Evolutionary conservation across 164 flowering plant genomes (phyloP), one percentile per base, ranked within the genome.

Genomic region (Piper longum): DNA sequence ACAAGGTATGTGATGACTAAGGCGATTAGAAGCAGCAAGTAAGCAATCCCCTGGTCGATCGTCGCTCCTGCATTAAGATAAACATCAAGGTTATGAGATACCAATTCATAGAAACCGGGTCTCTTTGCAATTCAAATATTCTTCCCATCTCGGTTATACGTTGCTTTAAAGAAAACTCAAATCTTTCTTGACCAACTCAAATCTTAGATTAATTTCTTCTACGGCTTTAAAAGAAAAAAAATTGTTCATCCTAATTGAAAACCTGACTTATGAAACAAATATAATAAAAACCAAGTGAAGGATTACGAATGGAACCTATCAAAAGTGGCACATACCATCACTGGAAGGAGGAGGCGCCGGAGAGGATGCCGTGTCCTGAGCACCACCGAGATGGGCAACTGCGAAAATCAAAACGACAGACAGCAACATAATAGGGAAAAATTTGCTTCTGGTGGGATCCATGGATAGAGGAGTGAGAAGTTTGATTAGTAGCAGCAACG

Each of bases 1-100:
- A 80, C 17, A 56, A 82, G 71, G 54, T 85, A 85, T 2, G 89
- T 82, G 43, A 85, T 56, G 12, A 76, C 85, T 5, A 85, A 81
- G 9, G 89, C 89, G 45, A 81, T 41, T 1, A 85, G 67, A 2
- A 85, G 71, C n/a, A 85, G 83, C 6, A 71, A 3, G 64, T 71
- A 84, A 26, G 86, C 87, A 9, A 82, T 79, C 51, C 89, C 89
- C 72, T 85, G 85, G 66, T 85, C 89, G 13, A 85, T 76, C 18
- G 79, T 67, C 13, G 66, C 62, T 18, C 81, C 83, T 76, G 80
- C 74, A 69, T n/a, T 51, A 9, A 18, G 5, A 48, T 40, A 40
- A 61, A 39, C 26, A 54, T 7, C 16, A 42, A 11, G 8, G 14
- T 57, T 9, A 11, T 26, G 26, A 17, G 6, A 7, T 16, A 51